These are phyloP conservation scores for Ascoidea asiatica DNA, from an alignment of 805 yeast genomes.

Conservation along the genomic window DNA sequence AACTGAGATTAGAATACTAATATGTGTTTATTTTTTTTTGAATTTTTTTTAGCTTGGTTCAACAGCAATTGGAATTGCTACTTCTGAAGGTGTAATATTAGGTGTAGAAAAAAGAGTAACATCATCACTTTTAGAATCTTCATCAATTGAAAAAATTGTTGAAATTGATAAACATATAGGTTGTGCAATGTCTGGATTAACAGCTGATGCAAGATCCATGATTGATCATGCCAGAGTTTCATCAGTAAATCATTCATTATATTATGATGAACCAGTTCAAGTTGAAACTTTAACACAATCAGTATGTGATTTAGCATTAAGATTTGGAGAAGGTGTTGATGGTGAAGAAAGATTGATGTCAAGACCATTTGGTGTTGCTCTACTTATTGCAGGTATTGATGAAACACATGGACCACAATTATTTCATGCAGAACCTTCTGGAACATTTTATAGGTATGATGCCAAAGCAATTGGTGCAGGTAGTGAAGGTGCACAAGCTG, in stretches of 20 bases:
- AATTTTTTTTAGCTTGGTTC: conserved; percentile 46
- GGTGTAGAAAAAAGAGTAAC: conserved; percentile 98
- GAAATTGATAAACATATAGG: conserved; percentile 93
- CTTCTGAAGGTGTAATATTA: conserved; percentile 88
- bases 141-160: conserved; percentile 90
- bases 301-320: conserved; percentile 89
- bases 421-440: conserved; percentile 98
- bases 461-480: conserved; percentile 99
- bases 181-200: conserved; percentile 97
- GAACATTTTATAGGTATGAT: conserved; percentile 93
- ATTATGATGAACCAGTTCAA: conserved; percentile 84
- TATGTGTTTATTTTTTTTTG: too few relatives aligned
- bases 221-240: conserved; percentile 95
- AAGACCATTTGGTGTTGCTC: conserved; percentile 97
- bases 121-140: conserved; percentile 77
- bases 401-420: conserved; percentile 89
- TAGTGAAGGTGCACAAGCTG: conserved; percentile 98
- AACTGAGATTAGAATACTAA: background rate
- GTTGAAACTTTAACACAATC: conserved; percentile 93
- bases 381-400: conserved; percentile 90
- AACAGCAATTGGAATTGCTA: conserved; percentile 93
- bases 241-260: conserved; percentile 74
- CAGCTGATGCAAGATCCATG: conserved; percentile 98
- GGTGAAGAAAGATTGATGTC: conserved; percentile 86
- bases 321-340: conserved; percentile 80